A percentile compares a stretch with the other conserved stretches of the same genome.
Conservation (phyloP, 805 yeast species). For the Hanseniaspora taiwanica region DNA sequence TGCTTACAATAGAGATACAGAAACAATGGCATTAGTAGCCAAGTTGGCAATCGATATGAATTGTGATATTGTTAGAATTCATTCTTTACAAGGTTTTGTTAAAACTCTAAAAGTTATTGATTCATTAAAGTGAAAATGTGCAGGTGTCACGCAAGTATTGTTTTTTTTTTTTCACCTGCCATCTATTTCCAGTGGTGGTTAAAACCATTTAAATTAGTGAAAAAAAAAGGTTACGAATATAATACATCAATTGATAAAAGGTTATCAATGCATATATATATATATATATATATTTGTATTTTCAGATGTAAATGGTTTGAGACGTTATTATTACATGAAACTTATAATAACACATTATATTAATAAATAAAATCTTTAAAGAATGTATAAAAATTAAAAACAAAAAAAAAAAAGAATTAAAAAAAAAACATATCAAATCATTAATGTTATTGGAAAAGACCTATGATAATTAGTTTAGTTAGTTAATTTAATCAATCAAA, state of each 20-base stretch:
- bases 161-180: no score
- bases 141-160: not conserved
- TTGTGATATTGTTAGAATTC: conserved; percentile 71
- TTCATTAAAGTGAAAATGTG: conserved; percentile 32
- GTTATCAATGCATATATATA: no score
- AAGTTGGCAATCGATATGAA: conserved; percentile 40
- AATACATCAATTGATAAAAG: no score
- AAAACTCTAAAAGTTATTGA: conserved; percentile 55
- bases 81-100: conserved; percentile 53
- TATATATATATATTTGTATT: no score
- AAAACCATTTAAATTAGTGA: no score
- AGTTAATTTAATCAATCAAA: not conserved
- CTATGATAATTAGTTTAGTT: no score
- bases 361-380: not conserved
- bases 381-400: not conserved
- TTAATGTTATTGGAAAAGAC: no score
- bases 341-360: conserved; percentile 1
- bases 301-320: no score
- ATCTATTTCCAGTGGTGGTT: no score
- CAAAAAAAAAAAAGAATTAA: conserved; percentile 3
- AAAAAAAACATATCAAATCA: no score
- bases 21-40: conserved; percentile 64
- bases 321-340: not conserved
- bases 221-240: no score
- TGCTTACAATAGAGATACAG: conserved; percentile 53